Evolutionary conservation across 2,329 filamentous ascomycete genomes (phyloP).

Genomic region (Fusarium pseudograminearum): DNA sequence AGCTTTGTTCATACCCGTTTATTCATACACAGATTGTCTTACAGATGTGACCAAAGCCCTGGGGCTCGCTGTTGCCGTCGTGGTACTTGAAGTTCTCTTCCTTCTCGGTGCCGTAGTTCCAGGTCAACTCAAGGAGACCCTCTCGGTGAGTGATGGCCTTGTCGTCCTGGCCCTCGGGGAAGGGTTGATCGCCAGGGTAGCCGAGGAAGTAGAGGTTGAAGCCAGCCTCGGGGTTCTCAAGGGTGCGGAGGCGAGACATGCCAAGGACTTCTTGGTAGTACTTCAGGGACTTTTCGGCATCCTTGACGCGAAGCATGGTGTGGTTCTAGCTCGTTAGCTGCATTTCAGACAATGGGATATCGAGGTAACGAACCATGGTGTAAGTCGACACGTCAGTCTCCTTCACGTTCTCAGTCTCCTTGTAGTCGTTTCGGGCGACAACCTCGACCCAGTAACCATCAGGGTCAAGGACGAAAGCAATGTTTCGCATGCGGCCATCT

Average conservation of each 20-base stretch:
- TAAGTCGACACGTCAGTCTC: conserved; percentile 82
- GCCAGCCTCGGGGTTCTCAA: conserved; percentile 74
- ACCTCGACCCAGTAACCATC: conserved; percentile 91
- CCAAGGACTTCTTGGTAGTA: conserved; percentile 90
- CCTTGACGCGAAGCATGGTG: conserved; percentile 95
- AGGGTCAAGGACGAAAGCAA: conserved; percentile 91
- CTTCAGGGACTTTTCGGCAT: conserved; percentile 76
- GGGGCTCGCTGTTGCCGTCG: conserved; percentile 89
- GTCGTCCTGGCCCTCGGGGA: conserved; percentile 56
- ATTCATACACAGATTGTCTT: conserved; percentile 54
- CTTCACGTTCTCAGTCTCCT: conserved; percentile 77
- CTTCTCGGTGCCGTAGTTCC: conserved; percentile 87
- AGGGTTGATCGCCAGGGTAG: conserved; percentile 72
- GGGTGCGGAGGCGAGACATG: conserved; percentile 83
- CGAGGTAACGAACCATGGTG: conserved; percentile 65
- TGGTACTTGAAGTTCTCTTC: conserved; percentile 88
- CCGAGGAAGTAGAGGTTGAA: conserved; percentile 96
- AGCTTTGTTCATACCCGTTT: conserved; percentile 21
- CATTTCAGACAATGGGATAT: background rate
- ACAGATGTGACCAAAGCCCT: conserved; percentile 96
- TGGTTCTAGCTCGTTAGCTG: conserved; percentile 70
- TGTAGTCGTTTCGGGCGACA: conserved; percentile 76
- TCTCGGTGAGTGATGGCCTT: conserved; percentile 75
- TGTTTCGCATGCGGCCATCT: conserved; percentile 87
- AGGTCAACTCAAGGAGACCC: conserved; percentile 90